phyloP scores from a whole-genome alignment of 2,329 filamentous ascomycete species.

The Epichloe glyceriae region DNA sequence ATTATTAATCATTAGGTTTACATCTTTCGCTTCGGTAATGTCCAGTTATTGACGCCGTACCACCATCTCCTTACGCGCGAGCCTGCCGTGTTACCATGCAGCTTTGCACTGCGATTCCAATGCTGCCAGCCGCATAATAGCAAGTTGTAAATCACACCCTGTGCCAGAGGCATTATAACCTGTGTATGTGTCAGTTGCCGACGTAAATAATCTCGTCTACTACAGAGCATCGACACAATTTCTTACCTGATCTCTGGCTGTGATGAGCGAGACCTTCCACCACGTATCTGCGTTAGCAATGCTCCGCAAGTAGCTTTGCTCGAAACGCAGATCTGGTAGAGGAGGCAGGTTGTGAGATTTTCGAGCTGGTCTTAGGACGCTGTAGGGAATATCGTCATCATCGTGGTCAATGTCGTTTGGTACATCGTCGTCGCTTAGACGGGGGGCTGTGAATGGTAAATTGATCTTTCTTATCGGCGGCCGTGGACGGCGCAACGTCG shows the following conservation, averaged over 20 bases:
- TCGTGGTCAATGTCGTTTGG: conserved; percentile 33
- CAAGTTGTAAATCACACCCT: conserved; percentile 83
- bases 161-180: conserved; percentile 74
- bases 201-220: too few relatives aligned
- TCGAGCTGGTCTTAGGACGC: conserved; percentile 43
- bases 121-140: conserved; percentile 76
- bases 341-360: conserved; percentile 39
- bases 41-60: conserved; percentile 91
- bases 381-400: conserved; percentile 57
- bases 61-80: conserved; percentile 79
- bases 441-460: conserved; percentile 14
- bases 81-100: conserved; percentile 65
- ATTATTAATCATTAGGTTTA: neutral
- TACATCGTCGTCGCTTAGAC: conserved; percentile 11
- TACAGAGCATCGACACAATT: neutral
- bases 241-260: conserved; percentile 70
- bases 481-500: conserved; percentile 71
- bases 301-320: conserved; percentile 94
- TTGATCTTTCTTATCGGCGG: conserved; percentile 43
- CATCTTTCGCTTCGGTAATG: conserved; percentile 43
- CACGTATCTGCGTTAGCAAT: conserved; percentile 68
- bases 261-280: conserved; percentile 73
- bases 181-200: conserved; percentile 21
- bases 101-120: conserved; percentile 69
- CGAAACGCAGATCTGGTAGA: conserved; percentile 84